These are phyloP conservation scores for bread wheat (Triticum aestivum) DNA, from an alignment of 176 grass and related monocot genomes.

Conservation along the genomic window IWGSC_CS_RefSeq_v2.1 NC_057800.1:482824265-482824764, in stretches of 20 bases:
- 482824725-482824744: constrained; percentile 1
- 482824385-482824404: constrained; percentile 80
- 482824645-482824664: neutral
- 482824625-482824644: neutral
- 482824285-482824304: constrained; percentile 12
- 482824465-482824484: neutral
- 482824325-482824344: constrained; percentile 93
- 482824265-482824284: constrained; percentile 22
- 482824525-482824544: neutral
- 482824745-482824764: neutral
- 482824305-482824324: constrained; percentile 50
- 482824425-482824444: neutral
- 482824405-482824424: constrained; percentile 6
- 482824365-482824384: constrained; percentile 99
- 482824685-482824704: neutral
- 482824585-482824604: neutral
- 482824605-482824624: neutral
- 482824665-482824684: neutral
- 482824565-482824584: neutral
- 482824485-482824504: neutral
- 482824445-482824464: constrained; percentile 13
- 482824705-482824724: neutral
- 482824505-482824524: neutral
- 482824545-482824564: neutral
- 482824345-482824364: constrained; percentile 97